Evolutionary conservation across 2,329 filamentous ascomycete species (phyloP).

Genomic region (Periconia digitata): DNA sequence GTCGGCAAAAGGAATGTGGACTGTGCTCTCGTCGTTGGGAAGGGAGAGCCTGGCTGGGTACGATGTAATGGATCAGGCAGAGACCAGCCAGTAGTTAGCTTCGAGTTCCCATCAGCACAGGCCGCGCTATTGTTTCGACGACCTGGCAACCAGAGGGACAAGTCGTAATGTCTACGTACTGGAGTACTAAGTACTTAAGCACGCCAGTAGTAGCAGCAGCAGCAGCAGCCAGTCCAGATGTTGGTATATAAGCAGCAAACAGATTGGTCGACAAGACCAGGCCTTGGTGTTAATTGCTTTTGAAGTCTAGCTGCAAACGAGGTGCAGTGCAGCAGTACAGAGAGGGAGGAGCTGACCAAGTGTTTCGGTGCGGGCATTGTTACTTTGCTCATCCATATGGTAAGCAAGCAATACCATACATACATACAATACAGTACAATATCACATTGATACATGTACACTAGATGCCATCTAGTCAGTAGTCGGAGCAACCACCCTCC

Average conservation of each 20-base stretch:
- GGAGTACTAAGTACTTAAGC: not conserved
- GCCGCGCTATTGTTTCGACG: not conserved
- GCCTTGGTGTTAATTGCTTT: not conserved
- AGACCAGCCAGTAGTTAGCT: not conserved
- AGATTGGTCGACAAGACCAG: not conserved
- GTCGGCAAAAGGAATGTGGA: conserved; percentile 11
- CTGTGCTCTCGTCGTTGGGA: conserved; percentile 5
- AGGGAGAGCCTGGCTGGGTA: conserved; percentile 6
- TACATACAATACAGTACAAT: no score
- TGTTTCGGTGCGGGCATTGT: no score
- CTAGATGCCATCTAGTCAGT: no score
- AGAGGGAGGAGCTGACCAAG: no score
- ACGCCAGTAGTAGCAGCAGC: not conserved
- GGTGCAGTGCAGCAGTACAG: no score
- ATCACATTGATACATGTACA: no score
- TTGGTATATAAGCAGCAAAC: no score
- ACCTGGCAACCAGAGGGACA: no score
- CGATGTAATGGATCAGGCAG: not conserved
- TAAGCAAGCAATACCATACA: no score
- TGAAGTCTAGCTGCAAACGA: not conserved
- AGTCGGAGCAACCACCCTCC: no score
- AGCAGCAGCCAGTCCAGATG: not conserved
- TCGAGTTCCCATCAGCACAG: not conserved
- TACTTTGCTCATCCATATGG: no score
- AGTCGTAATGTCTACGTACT: not conserved